Conservation (phyloP, 148 eudicot genomes). For the Hydrangea macrophylla region DNA sequence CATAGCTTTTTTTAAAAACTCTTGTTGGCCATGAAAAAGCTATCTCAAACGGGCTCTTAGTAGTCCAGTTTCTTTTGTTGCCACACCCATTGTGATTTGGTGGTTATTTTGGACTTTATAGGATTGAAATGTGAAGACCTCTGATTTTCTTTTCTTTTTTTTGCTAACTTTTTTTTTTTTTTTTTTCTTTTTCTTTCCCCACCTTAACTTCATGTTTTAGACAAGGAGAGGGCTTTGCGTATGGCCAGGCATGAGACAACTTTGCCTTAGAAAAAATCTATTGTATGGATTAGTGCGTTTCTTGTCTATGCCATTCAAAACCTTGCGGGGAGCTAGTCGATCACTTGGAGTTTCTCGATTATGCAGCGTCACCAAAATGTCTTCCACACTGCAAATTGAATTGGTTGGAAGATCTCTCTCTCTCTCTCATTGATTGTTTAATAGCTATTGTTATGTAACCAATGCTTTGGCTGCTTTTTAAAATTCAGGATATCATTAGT, state of each 20-base stretch:
- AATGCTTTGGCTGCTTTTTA: background rate
- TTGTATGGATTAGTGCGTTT: slow-evolving; percentile 68
- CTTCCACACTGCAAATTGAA: slow-evolving; percentile 73
- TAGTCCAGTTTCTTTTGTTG: background rate
- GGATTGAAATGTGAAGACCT: background rate
- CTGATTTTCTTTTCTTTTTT: slow-evolving; percentile 4
- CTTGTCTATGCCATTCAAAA: slow-evolving; percentile 66
- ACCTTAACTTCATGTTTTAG: slow-evolving; percentile 39
- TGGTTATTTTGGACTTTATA: background rate
- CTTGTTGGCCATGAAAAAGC: background rate
- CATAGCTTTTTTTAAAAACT: background rate
- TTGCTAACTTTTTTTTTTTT: too few species aligned
- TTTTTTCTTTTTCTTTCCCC: too few species aligned
- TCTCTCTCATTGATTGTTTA: background rate
- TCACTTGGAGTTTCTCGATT: slow-evolving; percentile 57
- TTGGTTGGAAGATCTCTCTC: slow-evolving; percentile 45
- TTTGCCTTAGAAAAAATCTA: slow-evolving; percentile 64
- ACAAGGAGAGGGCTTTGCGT: slow-evolving; percentile 50
- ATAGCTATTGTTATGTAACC: too few species aligned
- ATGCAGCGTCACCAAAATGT: slow-evolving; percentile 62
- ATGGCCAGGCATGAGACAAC: slow-evolving; percentile 75
- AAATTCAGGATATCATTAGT: background rate
- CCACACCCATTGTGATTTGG: background rate
- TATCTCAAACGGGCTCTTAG: background rate
- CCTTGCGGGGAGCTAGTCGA: slow-evolving; percentile 65